A percentile compares a stretch with the other conserved stretches of the same genome.
Conservation (phyloP, 306 rosid species). For the Castanea mollissima region DNA sequence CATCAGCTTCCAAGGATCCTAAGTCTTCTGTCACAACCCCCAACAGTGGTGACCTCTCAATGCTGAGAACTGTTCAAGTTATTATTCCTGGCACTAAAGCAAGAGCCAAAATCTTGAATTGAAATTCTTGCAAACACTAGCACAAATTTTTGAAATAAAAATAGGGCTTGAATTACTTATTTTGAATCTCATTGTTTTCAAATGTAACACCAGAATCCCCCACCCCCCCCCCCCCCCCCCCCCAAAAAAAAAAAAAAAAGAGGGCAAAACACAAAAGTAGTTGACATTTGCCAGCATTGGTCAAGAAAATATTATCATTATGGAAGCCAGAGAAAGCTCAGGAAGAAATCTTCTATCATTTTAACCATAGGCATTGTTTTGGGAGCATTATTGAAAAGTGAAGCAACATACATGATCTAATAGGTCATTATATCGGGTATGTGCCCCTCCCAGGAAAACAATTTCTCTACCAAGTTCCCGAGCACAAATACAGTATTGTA, state of each 20-base stretch:
- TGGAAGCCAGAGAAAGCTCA: neutral
- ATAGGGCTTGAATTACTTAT: neutral
- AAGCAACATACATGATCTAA: no score
- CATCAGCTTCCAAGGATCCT: neutral
- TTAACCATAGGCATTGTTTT: no score
- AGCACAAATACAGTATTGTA: conserved; percentile 31
- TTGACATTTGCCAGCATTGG: neutral
- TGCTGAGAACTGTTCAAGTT: no score
- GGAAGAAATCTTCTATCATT: neutral
- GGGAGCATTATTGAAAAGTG: no score
- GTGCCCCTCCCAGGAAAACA: neutral
- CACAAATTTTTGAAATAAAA: neutral
- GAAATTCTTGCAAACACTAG: neutral
- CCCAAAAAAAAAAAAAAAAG: neutral
- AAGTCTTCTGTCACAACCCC: neutral
- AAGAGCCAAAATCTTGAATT: no score
- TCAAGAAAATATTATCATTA: neutral
- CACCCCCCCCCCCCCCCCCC: no score
- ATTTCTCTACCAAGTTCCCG: conserved; percentile 16
- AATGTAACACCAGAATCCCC: neutral
- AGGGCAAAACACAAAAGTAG: neutral
- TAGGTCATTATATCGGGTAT: no score
- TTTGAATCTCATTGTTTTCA: neutral
- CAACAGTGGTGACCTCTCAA: no score
- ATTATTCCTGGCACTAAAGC: no score